Percentiles rank a stretch among this genome's conserved stretches.
Evolutionary conservation across 331 rosid species (phyloP).

Genomic region (Malus hybrid): DNA sequence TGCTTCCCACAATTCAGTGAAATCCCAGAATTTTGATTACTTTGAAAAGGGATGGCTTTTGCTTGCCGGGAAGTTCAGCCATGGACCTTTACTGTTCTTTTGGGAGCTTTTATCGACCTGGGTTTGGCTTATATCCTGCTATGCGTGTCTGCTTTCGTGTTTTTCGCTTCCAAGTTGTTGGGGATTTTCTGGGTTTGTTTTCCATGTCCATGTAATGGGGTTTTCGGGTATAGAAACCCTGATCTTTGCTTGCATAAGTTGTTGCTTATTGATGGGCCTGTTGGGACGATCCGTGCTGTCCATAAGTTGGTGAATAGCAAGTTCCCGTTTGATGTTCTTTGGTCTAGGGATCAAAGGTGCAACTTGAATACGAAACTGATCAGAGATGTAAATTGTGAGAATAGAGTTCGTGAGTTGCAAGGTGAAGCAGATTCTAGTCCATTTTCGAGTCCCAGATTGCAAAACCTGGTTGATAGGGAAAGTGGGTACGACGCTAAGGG

Average conservation of each 20-base stretch:
- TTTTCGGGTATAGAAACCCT: constrained; percentile 46
- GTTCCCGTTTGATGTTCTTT: constrained; percentile 64
- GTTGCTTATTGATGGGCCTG: constrained; percentile 55
- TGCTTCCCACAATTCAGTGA: constrained; percentile 5
- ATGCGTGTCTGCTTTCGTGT: constrained; percentile 44
- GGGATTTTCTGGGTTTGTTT: constrained; percentile 34
- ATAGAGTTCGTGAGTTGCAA: constrained; percentile 35
- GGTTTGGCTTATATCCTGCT: constrained; percentile 59
- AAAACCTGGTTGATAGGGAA: constrained; percentile 37
- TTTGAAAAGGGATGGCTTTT: constrained; percentile 44
- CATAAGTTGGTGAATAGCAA: constrained; percentile 36
- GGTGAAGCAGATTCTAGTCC: constrained; percentile 45
- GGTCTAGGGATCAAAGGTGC: constrained; percentile 25
- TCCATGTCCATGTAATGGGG: constrained; percentile 80
- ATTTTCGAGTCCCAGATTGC: constrained; percentile 26
- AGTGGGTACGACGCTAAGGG: constrained; percentile 48
- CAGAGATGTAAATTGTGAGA: constrained; percentile 17
- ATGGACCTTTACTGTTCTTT: constrained; percentile 62
- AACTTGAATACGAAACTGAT: constrained; percentile 17
- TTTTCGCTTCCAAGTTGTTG: constrained; percentile 40
- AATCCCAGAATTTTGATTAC: constrained; percentile 25
- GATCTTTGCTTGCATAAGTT: constrained; percentile 49
- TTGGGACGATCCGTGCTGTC: constrained; percentile 36
- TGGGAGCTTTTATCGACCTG: constrained; percentile 63
- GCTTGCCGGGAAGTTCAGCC: constrained; percentile 38